These are phyloP conservation scores for Akebia trifoliata DNA, from an alignment of 164 flowering plant species.

Conservation along the genomic window DNA sequence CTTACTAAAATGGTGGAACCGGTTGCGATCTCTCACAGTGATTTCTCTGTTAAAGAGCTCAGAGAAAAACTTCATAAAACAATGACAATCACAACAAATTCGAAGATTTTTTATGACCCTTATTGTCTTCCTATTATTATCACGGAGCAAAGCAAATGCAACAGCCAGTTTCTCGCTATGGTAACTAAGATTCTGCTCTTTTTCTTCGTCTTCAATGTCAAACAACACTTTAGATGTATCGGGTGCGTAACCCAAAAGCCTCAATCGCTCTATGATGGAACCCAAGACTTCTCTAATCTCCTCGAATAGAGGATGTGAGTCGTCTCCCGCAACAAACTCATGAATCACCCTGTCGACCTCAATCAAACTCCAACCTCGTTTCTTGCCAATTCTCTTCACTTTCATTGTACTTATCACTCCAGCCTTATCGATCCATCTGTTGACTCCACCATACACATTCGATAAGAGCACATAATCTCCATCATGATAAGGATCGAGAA, in stretches of 20 bases:
- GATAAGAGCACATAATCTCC: constrained; percentile 53
- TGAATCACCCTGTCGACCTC: constrained; percentile 28
- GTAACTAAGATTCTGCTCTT: constrained; percentile 20
- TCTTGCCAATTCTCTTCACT: constrained; percentile 37
- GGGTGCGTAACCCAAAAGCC: constrained; percentile 22
- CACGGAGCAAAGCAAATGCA: constrained; percentile 20
- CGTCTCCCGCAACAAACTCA: constrained; percentile 44
- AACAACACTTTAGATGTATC: constrained; percentile 20
- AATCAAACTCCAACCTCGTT: constrained; percentile 39
- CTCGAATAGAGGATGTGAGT: constrained; percentile 27
- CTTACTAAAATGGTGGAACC: constrained; percentile 45
- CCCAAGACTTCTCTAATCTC: constrained; percentile 28
- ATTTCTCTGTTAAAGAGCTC: constrained; percentile 31
- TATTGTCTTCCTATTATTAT: constrained; percentile 12
- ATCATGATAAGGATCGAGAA: constrained; percentile 40
- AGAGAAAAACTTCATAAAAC: constrained; percentile 54
- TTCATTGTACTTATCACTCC: constrained; percentile 32
- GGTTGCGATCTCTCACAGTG: constrained; percentile 44
- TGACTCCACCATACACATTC: constrained; percentile 39
- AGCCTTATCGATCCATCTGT: constrained; percentile 38
- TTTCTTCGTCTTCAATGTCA: constrained; percentile 24
- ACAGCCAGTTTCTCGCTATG: constrained; percentile 33
- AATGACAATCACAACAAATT: constrained; percentile 49
- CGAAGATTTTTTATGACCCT: constrained; percentile 50
- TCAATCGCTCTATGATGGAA: constrained; percentile 20